Base-by-base conservation (phyloP, 192 early-diverging fungal species). In the Coemansia sp. region DNA sequence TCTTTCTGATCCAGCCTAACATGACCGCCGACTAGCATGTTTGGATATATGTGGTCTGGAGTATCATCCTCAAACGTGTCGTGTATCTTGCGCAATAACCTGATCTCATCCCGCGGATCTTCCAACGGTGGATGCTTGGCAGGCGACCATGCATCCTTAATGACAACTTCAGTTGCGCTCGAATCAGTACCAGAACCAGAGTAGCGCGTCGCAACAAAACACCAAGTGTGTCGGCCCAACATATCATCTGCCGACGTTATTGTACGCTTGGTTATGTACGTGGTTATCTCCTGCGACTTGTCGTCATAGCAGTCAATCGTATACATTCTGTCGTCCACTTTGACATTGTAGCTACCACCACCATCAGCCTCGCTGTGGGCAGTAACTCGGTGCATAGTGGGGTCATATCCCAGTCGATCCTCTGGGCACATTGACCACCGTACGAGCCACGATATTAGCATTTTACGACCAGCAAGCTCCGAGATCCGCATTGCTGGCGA, bases 61-160 rank as follows among this genome's bases (percentile, higher is more conserved):
- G 37, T 12, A 3, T 47, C 21, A 1, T 5, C n/a, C 2, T 1
- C 2, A 15, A 63, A 37, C 6, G 4, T 19, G 6, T 62, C 21
- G 1, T 22, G 17, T 14, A 69, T 57, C 21, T 29, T 12, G 0
- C 37, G 54, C 22, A 69, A 8, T 37, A 51, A 2, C 45, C 19
- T 17, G 25, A 58, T 22, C 48, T 58, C 56, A 55, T 38, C 41
- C 47, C 60, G 49, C 4, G 15, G 3, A 9, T 35, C 67, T 21
- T 52, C 50, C 43, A 17, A 23, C 0, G 15, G 5, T 62, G 27
- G 12, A 25, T 10, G 29, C 9, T 54, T 25, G 23, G 22, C 52
- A 1, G 55, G 3, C 1, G 62, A 22, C 69, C 69, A 60, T 12
- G 69, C 19, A 32, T 70, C 68, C 25, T 70, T 70, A 21, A 70